phyloP scores from a whole-genome alignment of 768 basidiomycete genomes.

The Boletus tylopilopsis region DNA sequence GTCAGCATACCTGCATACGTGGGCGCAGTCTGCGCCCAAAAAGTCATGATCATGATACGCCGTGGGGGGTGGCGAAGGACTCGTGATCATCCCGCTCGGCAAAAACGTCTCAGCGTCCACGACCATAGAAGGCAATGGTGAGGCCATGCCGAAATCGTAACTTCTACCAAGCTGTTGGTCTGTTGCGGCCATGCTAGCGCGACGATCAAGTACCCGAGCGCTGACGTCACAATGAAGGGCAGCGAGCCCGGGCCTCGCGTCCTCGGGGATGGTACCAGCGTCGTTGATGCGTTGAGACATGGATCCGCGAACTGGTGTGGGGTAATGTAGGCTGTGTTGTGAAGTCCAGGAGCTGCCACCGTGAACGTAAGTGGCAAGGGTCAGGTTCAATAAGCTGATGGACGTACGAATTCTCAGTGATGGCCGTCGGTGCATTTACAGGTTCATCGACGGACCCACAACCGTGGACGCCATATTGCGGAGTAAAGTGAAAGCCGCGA shows the following conservation, averaged over 20 bases:
- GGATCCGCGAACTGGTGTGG: conserved; percentile 21
- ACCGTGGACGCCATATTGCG: conserved; percentile 11
- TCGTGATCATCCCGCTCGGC: conserved; percentile 12
- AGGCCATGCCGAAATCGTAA: conserved; percentile 7
- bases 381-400: conserved; percentile 7
- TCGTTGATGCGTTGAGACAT: conserved; percentile 13
- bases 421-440: conserved; percentile 24
- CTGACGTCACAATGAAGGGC: conserved; percentile 22
- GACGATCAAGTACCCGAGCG: conserved; percentile 10
- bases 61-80: conserved; percentile 20
- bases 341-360: conserved; percentile 25
- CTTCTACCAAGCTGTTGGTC: conserved; percentile 9
- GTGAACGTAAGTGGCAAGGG: conserved; percentile 20
- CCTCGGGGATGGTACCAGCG: conserved; percentile 20
- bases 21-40: conserved; percentile 12
- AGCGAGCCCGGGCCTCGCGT: conserved; percentile 20
- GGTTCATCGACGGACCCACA: conserved; percentile 17
- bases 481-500: conserved; percentile 25
- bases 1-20: conserved; percentile 14
- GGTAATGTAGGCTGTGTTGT: conserved; percentile 24
- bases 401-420: conserved; percentile 26
- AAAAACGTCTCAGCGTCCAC: conserved; percentile 12
- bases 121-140: conserved; percentile 13
- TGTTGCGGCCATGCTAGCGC: conserved; percentile 12
- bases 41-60: conserved; percentile 26